A percentile compares a stretch with the other conserved stretches of the same genome.
These are phyloP conservation scores for Coemansia pectinata DNA, from an alignment of 192 early-diverging fungal species.

Conservation along the genomic window DNA sequence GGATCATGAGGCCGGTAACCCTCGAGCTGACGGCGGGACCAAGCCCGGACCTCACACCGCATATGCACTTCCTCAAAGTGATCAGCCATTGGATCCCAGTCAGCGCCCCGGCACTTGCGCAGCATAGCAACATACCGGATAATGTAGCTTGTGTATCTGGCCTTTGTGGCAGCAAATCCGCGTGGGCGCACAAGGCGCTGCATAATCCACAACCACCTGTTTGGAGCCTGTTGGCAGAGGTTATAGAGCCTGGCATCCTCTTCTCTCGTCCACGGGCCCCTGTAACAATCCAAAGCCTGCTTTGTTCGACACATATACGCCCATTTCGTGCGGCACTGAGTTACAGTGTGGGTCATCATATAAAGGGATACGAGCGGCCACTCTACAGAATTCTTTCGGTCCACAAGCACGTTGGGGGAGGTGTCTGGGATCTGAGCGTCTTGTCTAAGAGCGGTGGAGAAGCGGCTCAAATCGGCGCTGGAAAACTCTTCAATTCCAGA, in stretches of 20 bases:
- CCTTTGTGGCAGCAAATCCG: background rate
- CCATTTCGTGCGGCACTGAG: conserved; percentile 32
- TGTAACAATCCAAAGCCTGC: background rate
- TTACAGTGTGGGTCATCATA: conserved; percentile 17
- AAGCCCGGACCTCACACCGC: conserved; percentile 40
- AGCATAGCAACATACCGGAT: conserved; percentile 27
- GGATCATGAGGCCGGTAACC: conserved; percentile 36
- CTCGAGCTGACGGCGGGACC: conserved; percentile 15
- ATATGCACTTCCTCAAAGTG: conserved; percentile 39
- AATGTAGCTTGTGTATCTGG: conserved; percentile 9
- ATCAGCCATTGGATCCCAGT: conserved; percentile 42
- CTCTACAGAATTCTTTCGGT: background rate
- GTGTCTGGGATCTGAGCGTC: background rate
- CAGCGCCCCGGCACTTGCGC: conserved; percentile 13
- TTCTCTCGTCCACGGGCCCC: conserved; percentile 30
- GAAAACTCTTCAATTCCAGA: background rate
- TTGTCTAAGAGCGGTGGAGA: background rate
- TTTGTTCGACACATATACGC: background rate
- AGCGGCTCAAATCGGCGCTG: background rate
- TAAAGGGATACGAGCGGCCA: conserved; percentile 32
- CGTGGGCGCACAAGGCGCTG: background rate
- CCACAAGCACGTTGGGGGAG: background rate
- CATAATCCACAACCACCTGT: conserved; percentile 14
- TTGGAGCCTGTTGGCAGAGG: conserved; percentile 1
- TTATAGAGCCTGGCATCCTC: conserved; percentile 33